A percentile compares a stretch with the other conserved stretches of the same genome.
phyloP scores from a whole-genome alignment of 2,329 filamentous ascomycete genomes.

The Pyricularia pennisetigena region DNA sequence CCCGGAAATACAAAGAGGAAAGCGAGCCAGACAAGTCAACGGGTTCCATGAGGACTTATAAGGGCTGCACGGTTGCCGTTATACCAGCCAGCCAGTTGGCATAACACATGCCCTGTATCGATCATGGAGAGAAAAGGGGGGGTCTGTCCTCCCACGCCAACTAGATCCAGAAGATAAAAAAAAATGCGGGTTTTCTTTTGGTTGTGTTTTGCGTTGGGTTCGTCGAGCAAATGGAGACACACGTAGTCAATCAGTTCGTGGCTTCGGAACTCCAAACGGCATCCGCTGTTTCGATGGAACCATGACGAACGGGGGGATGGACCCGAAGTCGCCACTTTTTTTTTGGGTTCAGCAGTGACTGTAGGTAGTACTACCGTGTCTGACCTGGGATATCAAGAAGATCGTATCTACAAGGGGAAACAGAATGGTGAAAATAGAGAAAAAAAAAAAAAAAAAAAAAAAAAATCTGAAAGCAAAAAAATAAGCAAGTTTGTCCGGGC shows the following conservation, averaged over 20 bases:
- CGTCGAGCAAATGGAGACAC: neutral
- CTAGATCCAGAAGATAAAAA: neutral
- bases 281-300: neutral
- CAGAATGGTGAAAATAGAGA: too few species aligned
- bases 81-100: neutral
- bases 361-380: too few species aligned
- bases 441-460: too few species aligned
- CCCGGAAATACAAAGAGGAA: neutral
- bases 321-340: too few species aligned
- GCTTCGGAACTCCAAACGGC: neutral
- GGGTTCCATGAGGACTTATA: neutral
- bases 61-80: neutral
- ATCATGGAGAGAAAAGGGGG: neutral
- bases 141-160: neutral
- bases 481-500: too few species aligned
- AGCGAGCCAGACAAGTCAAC: neutral
- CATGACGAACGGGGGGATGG: neutral
- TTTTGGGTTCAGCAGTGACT: too few species aligned
- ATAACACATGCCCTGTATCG: neutral
- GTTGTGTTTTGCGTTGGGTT: neutral
- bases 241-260: neutral
- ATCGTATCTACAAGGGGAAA: too few species aligned
- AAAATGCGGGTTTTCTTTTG: neutral
- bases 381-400: too few species aligned
- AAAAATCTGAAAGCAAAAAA: too few species aligned